Evolutionary conservation across 768 basidiomycete species (phyloP), one percentile per base, ranked within the genome.

Genomic region (Kwoniella newhampshirensis): DNA sequence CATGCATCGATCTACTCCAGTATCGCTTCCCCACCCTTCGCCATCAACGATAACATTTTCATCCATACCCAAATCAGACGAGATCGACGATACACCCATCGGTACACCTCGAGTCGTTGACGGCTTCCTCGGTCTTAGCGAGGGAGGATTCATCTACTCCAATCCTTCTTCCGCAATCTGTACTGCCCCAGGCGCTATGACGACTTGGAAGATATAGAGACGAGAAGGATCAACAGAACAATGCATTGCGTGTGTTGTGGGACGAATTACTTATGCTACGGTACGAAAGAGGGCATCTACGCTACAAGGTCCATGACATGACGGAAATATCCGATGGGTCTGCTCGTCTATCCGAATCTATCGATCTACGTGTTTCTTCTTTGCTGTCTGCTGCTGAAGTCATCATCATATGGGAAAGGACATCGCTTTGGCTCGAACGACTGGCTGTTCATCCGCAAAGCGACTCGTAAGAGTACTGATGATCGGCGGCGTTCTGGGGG

Each of bases 381-480:
- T n/a, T n/a, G n/a, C n/a, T n/a, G n/a, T n/a, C n/a, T n/a, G n/a
- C n/a, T n/a, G n/a, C n/a, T n/a, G n/a, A n/a, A n/a, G n/a, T n/a
- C n/a, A n/a, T n/a, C n/a, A n/a, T n/a, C n/a, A n/a, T n/a, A n/a
- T n/a, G n/a, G n/a, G n/a, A n/a, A n/a, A n/a, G n/a, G n/a, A n/a
- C n/a, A n/a, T n/a, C n/a, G n/a, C n/a, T n/a, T n/a, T n/a, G n/a
- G n/a, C n/a, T n/a, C n/a, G n/a, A n/a, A n/a, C n/a, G n/a, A n/a
- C n/a, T n/a, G n/a, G n/a, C n/a, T n/a, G 23, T 15, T 58, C 59
- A 67, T 8, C 54, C 57, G 39, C 71, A 71, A 87, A 93, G 52
- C 87, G 86, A 62, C 78, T 81, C 15, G 85, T 86, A 75, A 7
- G 63, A 63, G 40, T 83, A 89, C 66, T 78, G 66, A 49, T 78